Evolutionary conservation across 2,329 filamentous ascomycete species (phyloP).

Genomic region (Rachicladosporium sp.): DNA sequence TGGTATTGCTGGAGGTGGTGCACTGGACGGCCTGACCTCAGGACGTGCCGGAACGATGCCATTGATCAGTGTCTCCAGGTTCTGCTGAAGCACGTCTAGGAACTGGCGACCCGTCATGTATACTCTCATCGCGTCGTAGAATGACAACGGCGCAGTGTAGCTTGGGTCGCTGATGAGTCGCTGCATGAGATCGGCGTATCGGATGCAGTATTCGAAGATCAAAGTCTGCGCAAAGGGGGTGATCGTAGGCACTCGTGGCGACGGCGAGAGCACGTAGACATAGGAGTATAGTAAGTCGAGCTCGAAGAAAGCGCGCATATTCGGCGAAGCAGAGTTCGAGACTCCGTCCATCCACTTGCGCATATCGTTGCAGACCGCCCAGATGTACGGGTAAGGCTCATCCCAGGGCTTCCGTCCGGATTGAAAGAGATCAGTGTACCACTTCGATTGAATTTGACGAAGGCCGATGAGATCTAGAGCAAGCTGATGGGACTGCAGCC

Average conservation of each 20-base stretch:
- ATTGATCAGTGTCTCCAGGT: slow-evolving; percentile 34
- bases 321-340: slow-evolving; percentile 49
- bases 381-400: slow-evolving; percentile 59
- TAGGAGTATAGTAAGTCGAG: slow-evolving; percentile 85
- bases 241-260: slow-evolving; percentile 57
- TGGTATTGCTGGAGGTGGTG: slow-evolving; percentile 22
- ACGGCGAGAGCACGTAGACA: slow-evolving; percentile 77
- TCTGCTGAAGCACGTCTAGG: slow-evolving; percentile 43
- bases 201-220: slow-evolving; percentile 75
- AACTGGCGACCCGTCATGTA: slow-evolving; percentile 57
- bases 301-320: slow-evolving; percentile 66
- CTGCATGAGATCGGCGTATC: slow-evolving; percentile 67
- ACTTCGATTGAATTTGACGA: slow-evolving; percentile 72
- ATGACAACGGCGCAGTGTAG: slow-evolving; percentile 62
- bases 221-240: slow-evolving; percentile 65
- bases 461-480: slow-evolving; percentile 71
- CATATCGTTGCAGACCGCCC: slow-evolving; percentile 65
- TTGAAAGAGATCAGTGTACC: slow-evolving; percentile 83
- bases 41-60: slow-evolving; percentile 29
- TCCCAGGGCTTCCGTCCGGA: slow-evolving; percentile 56
- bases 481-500: slow-evolving; percentile 49
- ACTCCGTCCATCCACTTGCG: slow-evolving; percentile 71
- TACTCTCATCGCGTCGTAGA: slow-evolving; percentile 74
- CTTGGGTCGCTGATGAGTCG: slow-evolving; percentile 49
- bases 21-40: slow-evolving; percentile 25